A percentile compares a stretch with the other conserved stretches of the same genome.
phyloP scores from a whole-genome alignment of 2,329 filamentous ascomycete species.

The Ophioceras dolichostomum region DNA sequence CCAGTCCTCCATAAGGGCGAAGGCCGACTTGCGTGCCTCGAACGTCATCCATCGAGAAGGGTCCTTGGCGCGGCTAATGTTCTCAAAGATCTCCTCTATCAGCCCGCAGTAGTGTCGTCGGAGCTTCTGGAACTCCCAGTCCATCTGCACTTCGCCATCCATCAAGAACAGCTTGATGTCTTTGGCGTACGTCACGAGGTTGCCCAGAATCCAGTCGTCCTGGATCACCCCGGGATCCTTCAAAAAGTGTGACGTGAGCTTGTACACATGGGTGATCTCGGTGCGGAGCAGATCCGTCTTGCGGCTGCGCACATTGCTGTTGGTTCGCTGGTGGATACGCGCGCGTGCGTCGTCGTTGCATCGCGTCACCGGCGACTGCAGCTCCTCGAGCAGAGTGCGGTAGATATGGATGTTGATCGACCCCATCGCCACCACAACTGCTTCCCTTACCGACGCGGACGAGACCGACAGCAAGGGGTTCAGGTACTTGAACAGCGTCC shows the following conservation, averaged over 20 bases:
- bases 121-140: slow-evolving; percentile 87
- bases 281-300: slow-evolving; percentile 81
- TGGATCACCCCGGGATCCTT: slow-evolving; percentile 65
- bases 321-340: slow-evolving; percentile 74
- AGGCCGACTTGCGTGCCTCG: slow-evolving; percentile 88
- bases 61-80: slow-evolving; percentile 74
- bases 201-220: slow-evolving; percentile 83
- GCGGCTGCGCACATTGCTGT: slow-evolving; percentile 71
- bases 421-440: slow-evolving; percentile 82
- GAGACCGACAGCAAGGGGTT: slow-evolving; percentile 76
- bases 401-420: slow-evolving; percentile 95
- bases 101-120: slow-evolving; percentile 89
- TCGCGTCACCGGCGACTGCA: slow-evolving; percentile 73
- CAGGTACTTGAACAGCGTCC: slow-evolving; percentile 80
- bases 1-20: slow-evolving; percentile 98
- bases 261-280: slow-evolving; percentile 93
- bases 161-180: slow-evolving; percentile 90
- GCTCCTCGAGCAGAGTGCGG: slow-evolving; percentile 74
- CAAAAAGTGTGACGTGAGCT: slow-evolving; percentile 82
- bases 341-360: slow-evolving; percentile 84
- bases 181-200: slow-evolving; percentile 79
- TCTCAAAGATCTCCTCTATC: slow-evolving; percentile 85
- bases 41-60: slow-evolving; percentile 95
- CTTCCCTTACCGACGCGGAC: slow-evolving; percentile 71
- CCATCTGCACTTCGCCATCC: slow-evolving; percentile 86